phyloP scores from a whole-genome alignment of 2,329 filamentous ascomycete species.

The Arthrobotrys sphaeroides region DNA sequence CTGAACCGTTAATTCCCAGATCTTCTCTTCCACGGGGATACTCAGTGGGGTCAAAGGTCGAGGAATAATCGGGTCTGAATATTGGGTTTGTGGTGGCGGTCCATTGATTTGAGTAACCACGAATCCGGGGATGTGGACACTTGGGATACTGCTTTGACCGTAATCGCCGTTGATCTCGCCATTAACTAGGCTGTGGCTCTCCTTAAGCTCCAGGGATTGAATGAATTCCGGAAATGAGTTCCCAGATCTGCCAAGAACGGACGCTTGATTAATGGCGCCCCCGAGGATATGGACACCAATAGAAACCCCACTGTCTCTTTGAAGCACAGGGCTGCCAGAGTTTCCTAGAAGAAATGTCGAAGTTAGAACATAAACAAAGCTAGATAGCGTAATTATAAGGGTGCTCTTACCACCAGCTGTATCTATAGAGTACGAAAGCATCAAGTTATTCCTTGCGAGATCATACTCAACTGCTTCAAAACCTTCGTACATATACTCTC shows the following conservation, averaged over 20 bases:
- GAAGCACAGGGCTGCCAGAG: conserved; percentile 58
- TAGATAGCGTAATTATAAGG: not conserved
- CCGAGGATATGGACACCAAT: conserved; percentile 59
- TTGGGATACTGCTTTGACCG: not conserved
- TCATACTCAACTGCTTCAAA: conserved; percentile 57
- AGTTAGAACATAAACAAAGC: not conserved
- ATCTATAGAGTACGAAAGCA: conserved; percentile 60
- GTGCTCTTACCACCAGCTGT: conserved; percentile 53
- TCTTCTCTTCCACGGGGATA: not conserved
- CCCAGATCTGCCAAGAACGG: conserved; percentile 52
- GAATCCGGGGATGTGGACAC: not conserved
- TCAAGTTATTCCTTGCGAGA: conserved; percentile 52
- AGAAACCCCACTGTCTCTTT: conserved; percentile 8
- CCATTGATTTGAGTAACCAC: not conserved
- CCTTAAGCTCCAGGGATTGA: not conserved
- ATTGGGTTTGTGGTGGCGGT: not conserved
- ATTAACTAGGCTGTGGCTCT: not conserved
- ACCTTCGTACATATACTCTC: conserved; percentile 61
- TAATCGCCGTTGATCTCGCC: not conserved
- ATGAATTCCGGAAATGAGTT: not conserved
- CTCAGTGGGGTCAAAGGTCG: not conserved
- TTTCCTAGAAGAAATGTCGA: conserved; percentile 52
- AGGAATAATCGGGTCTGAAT: not conserved
- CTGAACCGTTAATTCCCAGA: not conserved
- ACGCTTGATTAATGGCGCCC: conserved; percentile 54